Percentiles rank a stretch among this genome's conserved stretches.
Evolutionary conservation across 192 early-diverging fungal genomes (phyloP).

Genomic region (Podila minutissima): DNA sequence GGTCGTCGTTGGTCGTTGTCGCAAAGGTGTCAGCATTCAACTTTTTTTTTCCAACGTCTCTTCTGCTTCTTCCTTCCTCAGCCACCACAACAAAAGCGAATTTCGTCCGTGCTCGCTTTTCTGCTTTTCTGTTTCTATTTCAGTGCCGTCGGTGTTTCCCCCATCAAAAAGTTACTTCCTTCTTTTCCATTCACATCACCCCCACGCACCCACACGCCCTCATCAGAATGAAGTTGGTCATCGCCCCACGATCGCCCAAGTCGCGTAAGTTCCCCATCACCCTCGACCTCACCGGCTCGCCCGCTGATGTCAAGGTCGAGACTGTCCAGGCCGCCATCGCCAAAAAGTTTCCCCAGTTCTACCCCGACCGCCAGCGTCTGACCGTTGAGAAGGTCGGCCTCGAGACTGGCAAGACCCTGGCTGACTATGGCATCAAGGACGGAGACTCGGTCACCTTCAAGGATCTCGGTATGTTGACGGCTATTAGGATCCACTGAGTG

Average conservation of each 20-base stretch:
- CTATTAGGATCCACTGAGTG: neutral
- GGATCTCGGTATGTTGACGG: conserved; percentile 63
- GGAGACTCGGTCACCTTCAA: conserved; percentile 73
- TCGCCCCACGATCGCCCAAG: conserved; percentile 52
- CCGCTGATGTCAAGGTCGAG: conserved; percentile 67
- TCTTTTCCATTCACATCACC: neutral
- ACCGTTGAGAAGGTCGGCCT: conserved; percentile 68
- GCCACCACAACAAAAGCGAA: conserved; percentile 2
- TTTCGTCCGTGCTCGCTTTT: neutral
- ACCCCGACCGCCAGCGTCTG: conserved; percentile 86
- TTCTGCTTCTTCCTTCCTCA: neutral
- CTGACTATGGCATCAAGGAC: conserved; percentile 71
- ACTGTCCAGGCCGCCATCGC: conserved; percentile 77
- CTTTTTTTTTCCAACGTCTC: neutral
- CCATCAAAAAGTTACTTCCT: no score
- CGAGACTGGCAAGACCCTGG: conserved; percentile 65
- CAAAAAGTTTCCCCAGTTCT: conserved; percentile 69
- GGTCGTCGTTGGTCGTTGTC: neutral
- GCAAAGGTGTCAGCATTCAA: neutral
- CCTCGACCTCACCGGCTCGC: conserved; percentile 64
- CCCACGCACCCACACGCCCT: neutral
- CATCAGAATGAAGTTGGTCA: conserved; percentile 62
- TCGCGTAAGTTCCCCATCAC: conserved; percentile 62
- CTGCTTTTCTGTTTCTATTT: neutral
- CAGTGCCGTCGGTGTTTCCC: neutral